Conservation (phyloP, 2,329 filamentous ascomycete species). For the Fusarium veterinarium region DNA sequence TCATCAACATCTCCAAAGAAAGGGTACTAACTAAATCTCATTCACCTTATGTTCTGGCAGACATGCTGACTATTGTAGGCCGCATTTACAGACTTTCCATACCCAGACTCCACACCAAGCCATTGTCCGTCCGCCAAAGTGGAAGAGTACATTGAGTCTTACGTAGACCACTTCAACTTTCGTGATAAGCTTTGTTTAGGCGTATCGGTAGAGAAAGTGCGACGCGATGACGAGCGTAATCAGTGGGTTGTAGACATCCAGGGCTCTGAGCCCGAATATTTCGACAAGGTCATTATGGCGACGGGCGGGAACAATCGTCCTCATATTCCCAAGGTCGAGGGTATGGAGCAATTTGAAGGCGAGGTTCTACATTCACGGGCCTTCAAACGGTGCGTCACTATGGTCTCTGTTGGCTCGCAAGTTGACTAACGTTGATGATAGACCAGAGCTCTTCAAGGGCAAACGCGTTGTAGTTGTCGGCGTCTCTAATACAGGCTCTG, state of each 20-base stretch:
- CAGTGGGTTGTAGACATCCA: conserved; percentile 48
- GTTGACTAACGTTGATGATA: neutral
- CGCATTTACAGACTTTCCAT: conserved; percentile 52
- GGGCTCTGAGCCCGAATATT: conserved; percentile 33
- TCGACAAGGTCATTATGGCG: conserved; percentile 54
- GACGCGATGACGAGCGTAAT: conserved; percentile 28
- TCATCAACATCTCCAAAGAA: conserved; percentile 50
- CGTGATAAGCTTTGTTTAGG: conserved; percentile 41
- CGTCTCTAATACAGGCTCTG: conserved; percentile 52
- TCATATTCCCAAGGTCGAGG: conserved; percentile 51
- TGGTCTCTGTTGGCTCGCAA: rapidly evolving
- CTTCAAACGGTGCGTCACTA: conserved; percentile 46
- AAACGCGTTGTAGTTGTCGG: conserved; percentile 59
- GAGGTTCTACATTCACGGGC: conserved; percentile 53
- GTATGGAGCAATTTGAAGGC: conserved; percentile 52
- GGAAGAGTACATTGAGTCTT: conserved; percentile 49
- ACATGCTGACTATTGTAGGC: conserved; percentile 33
- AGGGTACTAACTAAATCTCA: conserved; percentile 24
- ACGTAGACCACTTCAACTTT: conserved; percentile 49
- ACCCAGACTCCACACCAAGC: conserved; percentile 43
- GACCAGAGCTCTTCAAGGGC: conserved; percentile 49
- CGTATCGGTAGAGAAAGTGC: conserved; percentile 34
- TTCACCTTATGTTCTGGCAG: rapidly evolving
- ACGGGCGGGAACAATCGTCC: conserved; percentile 51
- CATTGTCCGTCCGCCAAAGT: conserved; percentile 43